These are phyloP conservation scores for Anastatica hierochuntica DNA, from an alignment of 345 rosid species.

Conservation along the genomic window DNA sequence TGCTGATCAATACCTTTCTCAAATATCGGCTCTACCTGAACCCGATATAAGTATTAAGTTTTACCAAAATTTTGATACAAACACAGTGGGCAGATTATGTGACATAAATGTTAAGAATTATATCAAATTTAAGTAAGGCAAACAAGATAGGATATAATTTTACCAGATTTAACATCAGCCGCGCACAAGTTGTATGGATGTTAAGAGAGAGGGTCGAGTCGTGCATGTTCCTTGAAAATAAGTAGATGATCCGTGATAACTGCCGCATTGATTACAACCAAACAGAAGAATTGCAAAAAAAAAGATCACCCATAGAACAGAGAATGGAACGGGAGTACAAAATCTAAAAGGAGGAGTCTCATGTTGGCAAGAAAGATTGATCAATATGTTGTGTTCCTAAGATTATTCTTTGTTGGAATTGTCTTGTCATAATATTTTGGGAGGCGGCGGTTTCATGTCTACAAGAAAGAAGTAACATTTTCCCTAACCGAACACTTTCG, in stretches of 20 bases:
- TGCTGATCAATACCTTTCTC: conserved; percentile 90
- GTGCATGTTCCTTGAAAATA: conserved; percentile 95
- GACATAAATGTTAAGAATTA: conserved; percentile 5
- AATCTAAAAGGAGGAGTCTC: not conserved
- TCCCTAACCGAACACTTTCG: conserved; percentile 1
- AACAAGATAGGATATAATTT: conserved; percentile 13
- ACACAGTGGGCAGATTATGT: not conserved
- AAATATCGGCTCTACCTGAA: conserved; percentile 93
- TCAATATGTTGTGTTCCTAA: conserved; percentile 3
- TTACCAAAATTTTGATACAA: conserved; percentile 1
- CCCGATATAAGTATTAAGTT: conserved; percentile 16
- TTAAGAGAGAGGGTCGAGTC: conserved; percentile 86
- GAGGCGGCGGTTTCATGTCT: not conserved
- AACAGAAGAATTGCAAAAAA: conserved; percentile 1
- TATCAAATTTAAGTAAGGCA: conserved; percentile 7
- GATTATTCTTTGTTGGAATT: not conserved
- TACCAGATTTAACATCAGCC: conserved; percentile 97
- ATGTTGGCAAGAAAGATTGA: conserved; percentile 7
- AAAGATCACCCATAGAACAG: not conserved
- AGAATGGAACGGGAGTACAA: not conserved
- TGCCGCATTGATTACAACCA: conserved; percentile 35
- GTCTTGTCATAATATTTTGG: not conserved
- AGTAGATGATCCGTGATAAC: conserved; percentile 88
- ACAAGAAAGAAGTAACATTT: not conserved
- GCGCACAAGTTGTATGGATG: conserved; percentile 95